Base-by-base conservation (phyloP, 2,329 filamentous ascomycete species). In the Aspergillus niger region DNA sequence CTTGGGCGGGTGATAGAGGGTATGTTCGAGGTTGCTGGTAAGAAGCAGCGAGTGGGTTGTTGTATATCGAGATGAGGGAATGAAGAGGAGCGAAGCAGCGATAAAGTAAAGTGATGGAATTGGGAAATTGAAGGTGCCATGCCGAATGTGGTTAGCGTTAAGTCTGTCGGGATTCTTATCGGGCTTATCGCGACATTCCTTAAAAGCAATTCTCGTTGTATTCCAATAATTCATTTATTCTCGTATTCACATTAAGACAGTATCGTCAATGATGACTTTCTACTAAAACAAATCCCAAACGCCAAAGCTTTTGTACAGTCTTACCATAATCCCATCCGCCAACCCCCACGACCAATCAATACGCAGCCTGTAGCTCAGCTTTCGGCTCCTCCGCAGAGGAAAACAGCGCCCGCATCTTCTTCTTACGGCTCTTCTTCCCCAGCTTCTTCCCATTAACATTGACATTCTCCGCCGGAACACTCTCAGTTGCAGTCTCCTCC, bases 401-500 rank as follows among this genome's bases (percentile, higher is more conserved):
- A 24, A 55, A 55, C 39, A 55, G 17, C 53, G 53, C 24, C n/a
- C 53, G 39, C 41, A 44, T 55, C 39, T 36, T 44, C 53, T 55
- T 55, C 53, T 55, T 55, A 3, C 53, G 53, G 39, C 43, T 44
- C 36, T 55, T 55, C 53, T 55, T 55, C 24, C 43, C 28, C 53
- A 44, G 41, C 26, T 55, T 55, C 53, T 47, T 55, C 13, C 53
- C 53, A 13, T 15, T 36, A 5, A 15, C 32, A 15, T 36, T 36
- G 32, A 36, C 32, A 36, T 36, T 36, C 10, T 55, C 39, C 2
- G 43, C 39, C 11, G 53, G 39, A 5, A 28, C 28, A 24, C 17
- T 55, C 20, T 55, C 53, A 5, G 36, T 28, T n/a, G 24, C 53
- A 8, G 36, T 43, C 26, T 55, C 53, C 20, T 55, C 53, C 2